These are phyloP conservation scores for Amaranthus hypochondriacus DNA, from an alignment of 148 eudicot genomes.

Conservation along the genomic window DNA sequence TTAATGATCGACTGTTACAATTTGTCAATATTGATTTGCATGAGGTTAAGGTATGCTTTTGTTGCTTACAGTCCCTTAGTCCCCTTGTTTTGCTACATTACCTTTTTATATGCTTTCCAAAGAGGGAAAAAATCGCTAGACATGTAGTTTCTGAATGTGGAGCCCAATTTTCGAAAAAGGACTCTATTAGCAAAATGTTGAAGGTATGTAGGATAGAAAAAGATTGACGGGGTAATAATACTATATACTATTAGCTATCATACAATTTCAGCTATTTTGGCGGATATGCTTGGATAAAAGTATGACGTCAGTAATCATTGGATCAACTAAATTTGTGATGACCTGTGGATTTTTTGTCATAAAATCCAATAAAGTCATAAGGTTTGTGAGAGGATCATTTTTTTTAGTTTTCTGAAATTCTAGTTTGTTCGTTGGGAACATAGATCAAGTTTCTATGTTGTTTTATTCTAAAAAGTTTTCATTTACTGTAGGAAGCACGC, in stretches of 20 bases:
- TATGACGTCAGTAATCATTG: neutral
- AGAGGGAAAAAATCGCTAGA: no score
- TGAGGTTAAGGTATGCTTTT: constrained; percentile 76
- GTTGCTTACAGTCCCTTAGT: neutral
- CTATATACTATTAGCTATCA: neutral
- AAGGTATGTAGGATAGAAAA: no score
- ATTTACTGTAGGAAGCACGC: constrained; percentile 79
- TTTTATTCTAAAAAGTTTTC: constrained; percentile 21
- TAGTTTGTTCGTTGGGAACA: no score
- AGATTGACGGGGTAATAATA: neutral
- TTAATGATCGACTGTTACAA: constrained; percentile 84
- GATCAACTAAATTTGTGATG: neutral
- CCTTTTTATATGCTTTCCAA: no score
- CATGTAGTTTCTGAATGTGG: no score
- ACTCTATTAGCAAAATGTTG: no score
- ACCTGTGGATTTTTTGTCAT: neutral
- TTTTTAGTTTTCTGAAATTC: neutral
- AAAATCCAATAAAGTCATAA: no score
- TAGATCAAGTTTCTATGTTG: neutral
- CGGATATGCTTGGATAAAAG: neutral
- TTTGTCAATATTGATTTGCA: constrained; percentile 92
- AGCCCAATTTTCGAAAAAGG: no score
- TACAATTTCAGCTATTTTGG: neutral
- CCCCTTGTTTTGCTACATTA: no score
- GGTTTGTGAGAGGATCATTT: neutral